Conservation (phyloP, 2,329 filamentous ascomycete genomes). For the Cladosporium sp. region DNA sequence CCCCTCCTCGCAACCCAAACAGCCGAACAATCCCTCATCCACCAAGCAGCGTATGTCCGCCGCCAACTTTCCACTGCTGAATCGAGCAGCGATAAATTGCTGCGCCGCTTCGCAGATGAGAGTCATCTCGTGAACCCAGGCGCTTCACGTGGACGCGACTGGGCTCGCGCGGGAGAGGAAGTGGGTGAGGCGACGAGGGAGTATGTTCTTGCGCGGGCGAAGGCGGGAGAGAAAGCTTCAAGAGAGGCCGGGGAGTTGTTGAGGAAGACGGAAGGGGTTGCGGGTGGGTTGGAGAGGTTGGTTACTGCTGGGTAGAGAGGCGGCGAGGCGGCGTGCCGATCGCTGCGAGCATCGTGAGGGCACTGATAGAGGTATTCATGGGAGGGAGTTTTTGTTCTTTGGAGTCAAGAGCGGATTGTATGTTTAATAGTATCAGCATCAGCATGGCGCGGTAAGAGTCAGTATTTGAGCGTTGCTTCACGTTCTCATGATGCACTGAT, state of each 20-base stretch:
- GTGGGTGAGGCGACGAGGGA: constrained; percentile 16
- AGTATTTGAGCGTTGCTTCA: no score
- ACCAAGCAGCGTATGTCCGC: constrained; percentile 25
- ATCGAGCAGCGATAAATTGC: constrained; percentile 21
- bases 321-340: no score
- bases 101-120: constrained; percentile 30
- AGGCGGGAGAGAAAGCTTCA: constrained; percentile 16
- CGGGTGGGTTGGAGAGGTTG: constrained; percentile 4
- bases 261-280: constrained; percentile 17
- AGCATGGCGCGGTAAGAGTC: no score
- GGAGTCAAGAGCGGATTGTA: no score
- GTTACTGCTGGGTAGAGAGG: background rate
- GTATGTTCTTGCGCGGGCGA: constrained; percentile 17
- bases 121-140: constrained; percentile 31
- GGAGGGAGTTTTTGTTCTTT: no score
- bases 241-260: constrained; percentile 17
- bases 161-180: constrained; percentile 21
- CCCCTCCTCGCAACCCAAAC: constrained; percentile 19
- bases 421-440: no score
- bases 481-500: no score
- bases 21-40: constrained; percentile 22
- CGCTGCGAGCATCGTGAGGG: no score
- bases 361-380: no score
- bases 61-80: constrained; percentile 25
- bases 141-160: constrained; percentile 23